Conservation (phyloP, 1,284 basidiomycete genomes). For the Tilletia caries region DNA sequence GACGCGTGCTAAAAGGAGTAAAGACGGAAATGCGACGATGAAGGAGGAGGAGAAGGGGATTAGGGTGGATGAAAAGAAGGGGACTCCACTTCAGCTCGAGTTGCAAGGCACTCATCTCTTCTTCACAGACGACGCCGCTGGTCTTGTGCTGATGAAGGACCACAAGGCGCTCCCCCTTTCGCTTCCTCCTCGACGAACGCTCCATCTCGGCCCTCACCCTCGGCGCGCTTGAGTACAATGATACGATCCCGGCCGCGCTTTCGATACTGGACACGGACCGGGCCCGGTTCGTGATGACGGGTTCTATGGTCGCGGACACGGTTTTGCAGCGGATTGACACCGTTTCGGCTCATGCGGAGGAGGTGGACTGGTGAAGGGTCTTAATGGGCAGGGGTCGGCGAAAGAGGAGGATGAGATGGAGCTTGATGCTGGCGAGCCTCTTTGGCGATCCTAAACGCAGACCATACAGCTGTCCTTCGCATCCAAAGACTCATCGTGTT, state of each 20-base stretch:
- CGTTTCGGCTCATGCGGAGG: conserved; percentile 17
- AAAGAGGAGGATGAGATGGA: conserved; percentile 13
- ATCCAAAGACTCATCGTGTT: too few species aligned
- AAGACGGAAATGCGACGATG: conserved; percentile 16
- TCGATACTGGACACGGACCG: conserved; percentile 4
- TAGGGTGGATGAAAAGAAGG: neutral
- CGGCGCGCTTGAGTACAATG: neutral
- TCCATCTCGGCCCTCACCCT: neutral
- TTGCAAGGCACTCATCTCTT: conserved; percentile 73
- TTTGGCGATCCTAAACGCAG: neutral
- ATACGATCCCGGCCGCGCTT: neutral
- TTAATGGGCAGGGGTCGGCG: conserved; percentile 13
- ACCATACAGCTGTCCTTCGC: too few species aligned
- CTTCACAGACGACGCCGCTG: conserved; percentile 68
- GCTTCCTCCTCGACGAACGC: neutral
- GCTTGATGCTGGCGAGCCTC: neutral
- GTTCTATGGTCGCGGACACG: conserved; percentile 30
- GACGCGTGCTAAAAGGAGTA: neutral
- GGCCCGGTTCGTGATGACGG: conserved; percentile 23
- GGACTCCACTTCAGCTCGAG: conserved; percentile 31
- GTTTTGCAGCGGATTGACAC: conserved; percentile 14
- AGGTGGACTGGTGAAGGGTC: conserved; percentile 56
- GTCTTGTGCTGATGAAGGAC: neutral
- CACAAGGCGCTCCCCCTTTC: neutral
- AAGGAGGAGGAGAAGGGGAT: neutral